phyloP scores from a whole-genome alignment of 345 rosid genomes.

The Lumnitzera racemosa region DNA sequence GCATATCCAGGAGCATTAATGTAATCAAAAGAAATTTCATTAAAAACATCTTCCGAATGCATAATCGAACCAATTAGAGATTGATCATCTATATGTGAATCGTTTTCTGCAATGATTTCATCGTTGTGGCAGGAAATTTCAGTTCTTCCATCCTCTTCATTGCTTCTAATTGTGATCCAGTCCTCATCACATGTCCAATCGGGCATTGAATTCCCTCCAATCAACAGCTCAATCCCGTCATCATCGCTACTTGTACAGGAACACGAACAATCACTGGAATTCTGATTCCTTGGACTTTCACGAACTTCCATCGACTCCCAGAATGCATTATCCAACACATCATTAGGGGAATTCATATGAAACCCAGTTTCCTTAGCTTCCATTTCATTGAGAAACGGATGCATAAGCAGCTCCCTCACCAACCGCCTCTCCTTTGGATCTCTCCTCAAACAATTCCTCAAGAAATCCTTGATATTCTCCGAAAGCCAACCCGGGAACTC shows the following conservation, averaged over 20 bases:
- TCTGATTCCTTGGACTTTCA: constrained; percentile 2
- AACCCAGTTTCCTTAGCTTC: constrained; percentile 9
- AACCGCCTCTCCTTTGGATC: constrained; percentile 62
- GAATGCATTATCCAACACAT: constrained; percentile 64
- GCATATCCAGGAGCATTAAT: no score
- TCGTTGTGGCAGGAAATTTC: no score
- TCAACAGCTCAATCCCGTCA: neutral
- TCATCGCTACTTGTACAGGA: constrained; percentile 9
- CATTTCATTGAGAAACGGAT: constrained; percentile 47
- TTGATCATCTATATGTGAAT: no score
- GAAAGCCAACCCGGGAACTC: constrained; percentile 59
- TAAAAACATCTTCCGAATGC: no score
- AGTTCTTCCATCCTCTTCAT: constrained; percentile 16
- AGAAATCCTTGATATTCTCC: constrained; percentile 50
- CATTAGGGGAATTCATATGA: constrained; percentile 43
- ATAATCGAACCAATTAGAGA: no score
- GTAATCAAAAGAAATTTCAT: no score
- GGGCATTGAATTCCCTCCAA: constrained; percentile 25
- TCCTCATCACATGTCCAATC: constrained; percentile 31
- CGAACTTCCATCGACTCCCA: constrained; percentile 51
- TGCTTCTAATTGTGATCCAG: constrained; percentile 71
- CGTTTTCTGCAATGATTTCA: no score
- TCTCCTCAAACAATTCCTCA: constrained; percentile 49
- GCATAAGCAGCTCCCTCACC: constrained; percentile 53
- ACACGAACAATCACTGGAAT: neutral